A percentile compares a stretch with the other conserved stretches of the same genome.
These are phyloP conservation scores for Diplocarpon mali DNA, from an alignment of 2,329 filamentous ascomycete genomes.

Conservation along the genomic window DNA sequence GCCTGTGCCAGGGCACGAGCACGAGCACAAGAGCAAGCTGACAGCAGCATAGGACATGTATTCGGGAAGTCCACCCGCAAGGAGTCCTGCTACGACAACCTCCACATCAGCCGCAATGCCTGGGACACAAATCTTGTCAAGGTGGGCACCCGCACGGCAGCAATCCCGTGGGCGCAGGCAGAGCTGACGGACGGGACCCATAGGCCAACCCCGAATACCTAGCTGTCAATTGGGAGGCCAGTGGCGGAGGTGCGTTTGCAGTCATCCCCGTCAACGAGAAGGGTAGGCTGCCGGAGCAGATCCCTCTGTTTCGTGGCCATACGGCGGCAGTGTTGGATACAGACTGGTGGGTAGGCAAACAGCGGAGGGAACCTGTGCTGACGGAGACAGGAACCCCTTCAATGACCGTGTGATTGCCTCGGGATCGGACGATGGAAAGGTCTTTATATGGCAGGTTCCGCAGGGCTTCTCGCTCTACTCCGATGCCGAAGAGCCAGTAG, in stretches of 20 bases:
- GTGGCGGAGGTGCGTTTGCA: slow-evolving; percentile 91
- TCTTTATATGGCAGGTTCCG: slow-evolving; percentile 94
- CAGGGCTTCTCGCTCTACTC: slow-evolving; percentile 74
- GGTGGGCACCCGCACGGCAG: slow-evolving; percentile 37
- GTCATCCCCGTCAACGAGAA: slow-evolving; percentile 85
- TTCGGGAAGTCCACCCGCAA: slow-evolving; percentile 93
- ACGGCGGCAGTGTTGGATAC: slow-evolving; percentile 93
- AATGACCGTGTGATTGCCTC: slow-evolving; percentile 89
- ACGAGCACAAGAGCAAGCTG: slow-evolving; percentile 20
- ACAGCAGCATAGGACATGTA: slow-evolving; percentile 65
- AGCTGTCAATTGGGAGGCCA: slow-evolving; percentile 96
- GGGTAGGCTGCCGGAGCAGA: slow-evolving; percentile 82
- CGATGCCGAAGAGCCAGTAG: slow-evolving; percentile 72
- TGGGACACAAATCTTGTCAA: slow-evolving; percentile 99
- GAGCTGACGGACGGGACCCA: slow-evolving; percentile 18
- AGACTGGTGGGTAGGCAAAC: slow-evolving; percentile 60
- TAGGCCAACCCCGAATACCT: slow-evolving; percentile 93
- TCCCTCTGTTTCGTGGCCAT: slow-evolving; percentile 92
- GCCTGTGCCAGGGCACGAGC: background rate
- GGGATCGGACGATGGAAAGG: slow-evolving; percentile 91
- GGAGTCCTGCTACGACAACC: slow-evolving; percentile 97
- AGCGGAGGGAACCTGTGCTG: slow-evolving; percentile 11
- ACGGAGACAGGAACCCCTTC: slow-evolving; percentile 71
- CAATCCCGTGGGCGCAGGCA: background rate
- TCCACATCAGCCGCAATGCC: slow-evolving; percentile 94